Base-by-base conservation (phyloP, 2,329 filamentous ascomycete genomes). In the Venturiaceae sp. region DNA sequence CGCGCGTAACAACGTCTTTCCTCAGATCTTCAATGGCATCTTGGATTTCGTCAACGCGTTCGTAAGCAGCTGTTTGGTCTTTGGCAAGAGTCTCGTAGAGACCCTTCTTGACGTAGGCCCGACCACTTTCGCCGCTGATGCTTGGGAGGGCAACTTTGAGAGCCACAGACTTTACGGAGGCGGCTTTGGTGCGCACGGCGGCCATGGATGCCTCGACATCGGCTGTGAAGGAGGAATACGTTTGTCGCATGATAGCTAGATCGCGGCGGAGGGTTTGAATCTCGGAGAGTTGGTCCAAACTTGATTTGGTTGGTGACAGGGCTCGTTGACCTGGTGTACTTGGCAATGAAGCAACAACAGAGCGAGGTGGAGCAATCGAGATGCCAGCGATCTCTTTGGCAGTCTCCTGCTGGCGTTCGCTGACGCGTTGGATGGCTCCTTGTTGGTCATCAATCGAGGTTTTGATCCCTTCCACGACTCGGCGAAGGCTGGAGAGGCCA, bases 11-110 rank as follows among this genome's bases (percentile, higher is more conserved):
- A 50, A 99, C 94, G 68, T 99, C 94, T 75, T 99, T 97, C 61
- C 94, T 90, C 46, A 99, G 81, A 69, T 99, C 94, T 72, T 99
- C 94, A 21, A 99, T 90, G 58, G 94, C 79, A 71, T 99, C 94
- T 74, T 97, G 94, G n/a, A 99, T 81, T 68, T 97, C 92, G 69
- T 99, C 94, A 11, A 99, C 94, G 68, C 90, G 87, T 64, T 84
- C 87, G 64, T 99, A 92, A 59, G 99, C 85, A 62, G 85, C 86
- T 71, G 97, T 92, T 0, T 90, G 95, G 69, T 97, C 92, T 28
- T 86, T 80, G 55, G 87, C 88, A 61, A 99, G 83, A 60, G 86
- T 83, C 73, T 95, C 95, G 53, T 59, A 59, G 71, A 95, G 95
- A 53, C 92, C 92, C 36, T 80, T 82, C 64, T 88, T 86, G 64